phyloP scores from a whole-genome alignment of 2,329 filamentous ascomycete genomes.

The Cladosporium sphaerospermum region DNA sequence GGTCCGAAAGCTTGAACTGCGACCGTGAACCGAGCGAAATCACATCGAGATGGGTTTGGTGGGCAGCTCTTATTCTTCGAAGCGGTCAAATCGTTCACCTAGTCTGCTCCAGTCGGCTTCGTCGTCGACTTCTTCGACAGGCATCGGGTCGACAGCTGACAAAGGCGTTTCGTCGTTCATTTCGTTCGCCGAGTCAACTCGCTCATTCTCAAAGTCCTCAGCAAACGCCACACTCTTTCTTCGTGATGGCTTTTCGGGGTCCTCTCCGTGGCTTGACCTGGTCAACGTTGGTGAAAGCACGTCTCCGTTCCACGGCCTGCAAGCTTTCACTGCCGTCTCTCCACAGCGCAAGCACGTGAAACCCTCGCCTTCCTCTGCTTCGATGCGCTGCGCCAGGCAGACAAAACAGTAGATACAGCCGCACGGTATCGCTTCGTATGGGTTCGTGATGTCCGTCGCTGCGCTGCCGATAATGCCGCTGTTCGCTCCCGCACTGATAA shows the following conservation, averaged over 20 bases:
- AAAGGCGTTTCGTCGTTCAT: conserved; percentile 9
- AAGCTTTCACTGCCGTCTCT: conserved; percentile 68
- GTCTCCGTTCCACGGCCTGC: conserved; percentile 86
- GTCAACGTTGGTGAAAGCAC: conserved; percentile 40
- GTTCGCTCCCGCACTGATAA: conserved; percentile 53
- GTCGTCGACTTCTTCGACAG: conserved; percentile 11
- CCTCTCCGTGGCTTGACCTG: conserved; percentile 45
- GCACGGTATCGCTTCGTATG: conserved; percentile 85
- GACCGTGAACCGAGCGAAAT: not conserved
- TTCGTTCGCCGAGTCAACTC: conserved; percentile 10
- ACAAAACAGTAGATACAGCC: conserved; percentile 95
- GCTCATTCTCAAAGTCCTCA: conserved; percentile 26
- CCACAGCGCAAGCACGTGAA: conserved; percentile 90
- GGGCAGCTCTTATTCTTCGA: not conserved
- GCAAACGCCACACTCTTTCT: conserved; percentile 28
- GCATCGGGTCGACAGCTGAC: conserved; percentile 8
- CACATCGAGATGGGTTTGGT: not conserved
- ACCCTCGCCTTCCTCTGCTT: conserved; percentile 88
- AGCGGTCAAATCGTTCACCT: not conserved
- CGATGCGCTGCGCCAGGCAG: conserved; percentile 82
- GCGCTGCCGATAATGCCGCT: conserved; percentile 76
- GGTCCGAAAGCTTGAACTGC: conserved; percentile 4
- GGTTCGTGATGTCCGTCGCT: conserved; percentile 91
- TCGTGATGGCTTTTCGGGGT: conserved; percentile 16
- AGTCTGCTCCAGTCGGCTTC: conserved; percentile 4